Base-by-base conservation (phyloP, 202 grass and related monocot genomes). In the Cymbopogon flexuosus region DNA sequence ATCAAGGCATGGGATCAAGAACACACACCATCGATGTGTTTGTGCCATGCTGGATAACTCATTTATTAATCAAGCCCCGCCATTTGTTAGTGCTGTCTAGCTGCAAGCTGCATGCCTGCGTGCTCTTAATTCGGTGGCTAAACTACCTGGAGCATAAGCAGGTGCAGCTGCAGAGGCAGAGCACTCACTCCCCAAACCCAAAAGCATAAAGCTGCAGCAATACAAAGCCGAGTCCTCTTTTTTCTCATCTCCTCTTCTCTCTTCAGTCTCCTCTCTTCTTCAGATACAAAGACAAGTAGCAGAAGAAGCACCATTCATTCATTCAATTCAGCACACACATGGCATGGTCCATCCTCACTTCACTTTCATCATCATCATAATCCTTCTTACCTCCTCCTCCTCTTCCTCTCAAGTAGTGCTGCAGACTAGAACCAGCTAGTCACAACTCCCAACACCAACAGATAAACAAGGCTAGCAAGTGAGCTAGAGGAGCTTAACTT, bases 121-220 rank as follows among this genome's bases (percentile, higher is more conserved):
- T 45, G 45, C n/a, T 10, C 58, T 13, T 61, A 61, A 29, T 61
- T 10, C 9, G 0, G 11, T 29, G 58, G 10, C 56, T 23, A 59
- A 58, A 22, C 9, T 23, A 59, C 21, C 19, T 60, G 57, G 57
- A 60, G 57, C 22, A 54, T 27, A 27, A 27, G 22, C 51, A 61
- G 54, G 0, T 10, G 19, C 8, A 27, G 57, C 4, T 2, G 58
- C 23, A 61, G 21, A 60, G 27, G 57, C 57, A 58, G 54, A 23
- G 4, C 31, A 33, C 31, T 19, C 46, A 7, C 46, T 19, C 16
- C 46, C 18, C 18, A 19, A 19, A 54, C 19, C 16, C 10, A 60
- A 59, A 59, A 75, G 36, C 65, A 68, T 41, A 68, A 68, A 68
- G 36, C 36, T 68, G 66, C 66, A 43, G 36, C 37, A 68, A 59